A percentile compares a stretch with the other conserved stretches of the same genome.
These are phyloP conservation scores for Kokia cookei DNA, from an alignment of 441 rosid species.

Conservation along the genomic window DNA sequence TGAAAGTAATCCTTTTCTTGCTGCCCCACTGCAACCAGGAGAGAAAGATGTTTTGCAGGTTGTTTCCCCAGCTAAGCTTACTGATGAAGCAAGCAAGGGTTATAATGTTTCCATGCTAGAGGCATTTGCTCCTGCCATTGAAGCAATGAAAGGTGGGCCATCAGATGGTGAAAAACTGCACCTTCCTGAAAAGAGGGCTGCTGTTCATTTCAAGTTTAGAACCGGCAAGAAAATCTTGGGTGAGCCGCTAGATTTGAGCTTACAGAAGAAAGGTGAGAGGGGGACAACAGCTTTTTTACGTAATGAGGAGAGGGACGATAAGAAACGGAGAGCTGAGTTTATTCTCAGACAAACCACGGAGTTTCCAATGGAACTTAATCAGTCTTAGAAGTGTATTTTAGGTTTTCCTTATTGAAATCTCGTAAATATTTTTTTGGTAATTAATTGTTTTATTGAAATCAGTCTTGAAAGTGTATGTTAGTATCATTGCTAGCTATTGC, in stretches of 20 bases:
- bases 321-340: constrained; percentile 90
- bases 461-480: constrained; percentile 2
- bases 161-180: constrained; percentile 38
- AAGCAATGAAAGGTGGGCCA: constrained; percentile 49
- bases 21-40: constrained; percentile 37
- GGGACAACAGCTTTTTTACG: constrained; percentile 37
- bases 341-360: constrained; percentile 83
- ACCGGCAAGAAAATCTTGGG: constrained; percentile 59
- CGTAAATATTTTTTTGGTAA: constrained; percentile 6
- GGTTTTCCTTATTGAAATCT: constrained; percentile 9
- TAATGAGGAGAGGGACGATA: constrained; percentile 94
- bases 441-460: constrained; percentile 14
- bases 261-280: constrained; percentile 45
- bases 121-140: constrained; percentile 80
- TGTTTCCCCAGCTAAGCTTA: constrained; percentile 30
- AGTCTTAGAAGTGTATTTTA: constrained; percentile 47
- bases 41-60: constrained; percentile 42
- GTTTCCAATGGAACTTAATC: constrained; percentile 82
- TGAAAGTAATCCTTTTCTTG: constrained; percentile 26
- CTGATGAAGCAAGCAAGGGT: constrained; percentile 16
- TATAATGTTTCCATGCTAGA: constrained; percentile 48
- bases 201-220: constrained; percentile 54
- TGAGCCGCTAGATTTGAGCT: constrained; percentile 49
- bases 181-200: constrained; percentile 49
- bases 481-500: not conserved